phyloP scores from a whole-genome alignment of 352 stramenopile genomes.

The Bremia lactucae region DNA sequence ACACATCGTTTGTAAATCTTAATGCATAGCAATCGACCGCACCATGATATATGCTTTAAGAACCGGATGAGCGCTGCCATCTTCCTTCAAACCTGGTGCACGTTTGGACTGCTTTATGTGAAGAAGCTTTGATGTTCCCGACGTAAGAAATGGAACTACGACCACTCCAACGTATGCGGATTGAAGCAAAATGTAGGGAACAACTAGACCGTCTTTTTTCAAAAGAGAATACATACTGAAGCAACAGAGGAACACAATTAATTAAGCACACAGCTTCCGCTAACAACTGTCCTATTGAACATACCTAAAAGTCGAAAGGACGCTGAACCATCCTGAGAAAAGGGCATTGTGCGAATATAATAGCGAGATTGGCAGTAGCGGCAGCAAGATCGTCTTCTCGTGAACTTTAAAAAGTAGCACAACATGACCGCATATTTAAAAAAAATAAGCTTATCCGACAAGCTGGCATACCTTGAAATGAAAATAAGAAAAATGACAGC shows the following conservation, averaged over 20 bases:
- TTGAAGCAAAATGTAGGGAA: constrained; percentile 66
- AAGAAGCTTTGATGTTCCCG: constrained; percentile 17
- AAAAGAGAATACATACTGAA: constrained; percentile 80
- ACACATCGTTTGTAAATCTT: background rate
- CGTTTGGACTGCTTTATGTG: constrained; percentile 9
- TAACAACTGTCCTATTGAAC: background rate
- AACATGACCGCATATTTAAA: background rate
- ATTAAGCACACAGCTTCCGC: background rate
- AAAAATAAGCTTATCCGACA: background rate
- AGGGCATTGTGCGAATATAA: constrained; percentile 55
- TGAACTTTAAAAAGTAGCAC: constrained; percentile 70
- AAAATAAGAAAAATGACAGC: constrained; percentile 93
- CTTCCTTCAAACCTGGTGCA: constrained; percentile 28
- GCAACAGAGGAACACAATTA: background rate
- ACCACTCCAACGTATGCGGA: constrained; percentile 34
- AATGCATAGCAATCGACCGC: background rate
- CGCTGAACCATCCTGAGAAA: constrained; percentile 64
- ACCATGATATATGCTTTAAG: constrained; percentile 43
- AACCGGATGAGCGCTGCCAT: constrained; percentile 25
- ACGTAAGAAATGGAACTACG: constrained; percentile 32
- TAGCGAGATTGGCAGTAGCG: constrained; percentile 86
- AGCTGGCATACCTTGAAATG: constrained; percentile 82
- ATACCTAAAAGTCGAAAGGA: constrained; percentile 78
- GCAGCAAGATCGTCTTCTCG: constrained; percentile 93
- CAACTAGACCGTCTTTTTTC: constrained; percentile 61